These are phyloP conservation scores for Clavariopsis aquatica DNA, from an alignment of 495 filamentous ascomycete species.

Conservation along the genomic window DNA sequence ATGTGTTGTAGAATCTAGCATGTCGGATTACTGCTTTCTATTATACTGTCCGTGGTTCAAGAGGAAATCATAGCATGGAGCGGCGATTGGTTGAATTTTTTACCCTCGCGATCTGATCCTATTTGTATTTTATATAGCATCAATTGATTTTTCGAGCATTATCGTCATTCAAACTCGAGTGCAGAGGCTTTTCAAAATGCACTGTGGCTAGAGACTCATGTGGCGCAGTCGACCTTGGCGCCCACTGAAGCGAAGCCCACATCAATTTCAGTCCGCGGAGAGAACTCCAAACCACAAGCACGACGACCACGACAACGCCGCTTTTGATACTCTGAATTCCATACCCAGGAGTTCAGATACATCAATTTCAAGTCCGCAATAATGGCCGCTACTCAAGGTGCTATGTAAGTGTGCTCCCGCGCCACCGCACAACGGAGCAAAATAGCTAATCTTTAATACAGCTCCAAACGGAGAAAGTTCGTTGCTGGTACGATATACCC, in stretches of 20 bases:
- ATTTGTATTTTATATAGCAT: background rate
- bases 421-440: background rate
- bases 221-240: slow-evolving; percentile 4
- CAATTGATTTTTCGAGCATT: too few species aligned
- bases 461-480: slow-evolving; percentile 99
- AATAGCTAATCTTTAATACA: slow-evolving; percentile 42
- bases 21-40: background rate
- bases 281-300: slow-evolving; percentile 11
- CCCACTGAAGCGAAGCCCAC: slow-evolving; percentile 19
- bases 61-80: background rate
- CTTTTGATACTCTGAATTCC: slow-evolving; percentile 20
- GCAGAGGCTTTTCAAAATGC: too few species aligned
- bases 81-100: too few species aligned
- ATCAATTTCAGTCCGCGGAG: background rate
- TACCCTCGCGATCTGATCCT: too few species aligned
- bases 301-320: slow-evolving; percentile 23
- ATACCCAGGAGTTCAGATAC: slow-evolving; percentile 27
- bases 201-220: slow-evolving; percentile 3
- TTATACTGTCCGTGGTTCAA: background rate
- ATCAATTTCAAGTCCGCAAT: slow-evolving; percentile 44
- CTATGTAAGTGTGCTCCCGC: slow-evolving; percentile 57
- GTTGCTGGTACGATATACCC: slow-evolving; percentile 61
- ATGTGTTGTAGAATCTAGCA: background rate
- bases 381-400: slow-evolving; percentile 67
- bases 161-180: too few species aligned